These are phyloP conservation scores for Monascus purpureus DNA, from an alignment of 495 filamentous ascomycete genomes.

Conservation along the genomic window DNA sequence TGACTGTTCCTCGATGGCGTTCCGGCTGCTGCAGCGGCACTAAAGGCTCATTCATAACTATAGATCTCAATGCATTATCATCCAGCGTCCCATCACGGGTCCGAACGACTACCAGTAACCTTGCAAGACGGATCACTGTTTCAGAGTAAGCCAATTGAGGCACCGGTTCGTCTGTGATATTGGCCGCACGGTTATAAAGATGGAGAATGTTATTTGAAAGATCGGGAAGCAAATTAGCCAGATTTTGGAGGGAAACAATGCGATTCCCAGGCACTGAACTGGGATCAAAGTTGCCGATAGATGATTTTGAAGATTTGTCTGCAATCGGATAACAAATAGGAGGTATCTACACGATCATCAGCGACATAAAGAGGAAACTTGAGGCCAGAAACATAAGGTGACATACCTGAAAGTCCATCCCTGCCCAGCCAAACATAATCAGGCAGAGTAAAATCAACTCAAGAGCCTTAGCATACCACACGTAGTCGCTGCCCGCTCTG, in stretches of 20 bases:
- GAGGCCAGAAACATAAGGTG: conserved; percentile 1
- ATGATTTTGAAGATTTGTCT: conserved; percentile 38
- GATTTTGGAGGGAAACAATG: conserved; percentile 44
- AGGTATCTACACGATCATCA: conserved; percentile 34
- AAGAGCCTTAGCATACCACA: conserved; percentile 94
- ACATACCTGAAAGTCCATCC: conserved; percentile 71
- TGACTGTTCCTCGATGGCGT: conserved; percentile 25
- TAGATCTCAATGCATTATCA: conserved; percentile 49
- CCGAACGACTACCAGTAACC: conserved; percentile 56
- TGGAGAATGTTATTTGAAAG: conserved; percentile 71
- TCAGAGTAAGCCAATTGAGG: conserved; percentile 74
- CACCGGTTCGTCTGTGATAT: conserved; percentile 65
- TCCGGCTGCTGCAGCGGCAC: conserved; percentile 23
- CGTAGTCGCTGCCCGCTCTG: conserved; percentile 70
- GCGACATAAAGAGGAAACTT: neutral
- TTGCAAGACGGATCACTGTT: conserved; percentile 64
- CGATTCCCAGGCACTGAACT: conserved; percentile 30
- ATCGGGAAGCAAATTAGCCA: conserved; percentile 52
- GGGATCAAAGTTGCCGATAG: conserved; percentile 28
- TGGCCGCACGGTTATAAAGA: conserved; percentile 61
- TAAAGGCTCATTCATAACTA: conserved; percentile 45
- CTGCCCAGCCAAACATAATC: conserved; percentile 72
- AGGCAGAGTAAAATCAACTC: conserved; percentile 74
- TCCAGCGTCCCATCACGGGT: conserved; percentile 53
- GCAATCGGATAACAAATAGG: conserved; percentile 43